Base-by-base conservation (phyloP, 23 red algal genomes). In the Pyropia haitanensis region DNA sequence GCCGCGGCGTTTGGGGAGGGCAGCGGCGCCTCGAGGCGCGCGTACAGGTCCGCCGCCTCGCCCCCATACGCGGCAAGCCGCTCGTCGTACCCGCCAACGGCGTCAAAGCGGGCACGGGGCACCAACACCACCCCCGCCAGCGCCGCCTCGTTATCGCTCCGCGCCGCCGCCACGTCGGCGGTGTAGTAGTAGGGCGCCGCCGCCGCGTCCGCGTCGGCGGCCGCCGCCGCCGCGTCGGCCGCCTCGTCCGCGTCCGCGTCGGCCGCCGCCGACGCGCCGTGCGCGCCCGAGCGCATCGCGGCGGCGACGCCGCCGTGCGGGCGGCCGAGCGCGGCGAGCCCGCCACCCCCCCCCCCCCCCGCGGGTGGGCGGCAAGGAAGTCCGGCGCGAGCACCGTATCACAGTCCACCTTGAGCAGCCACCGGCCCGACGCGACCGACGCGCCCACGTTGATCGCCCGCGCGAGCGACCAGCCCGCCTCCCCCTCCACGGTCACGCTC, bases 391-490 rank as follows among this genome's bases (percentile, higher is more conserved):
- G 71, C 64, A 68, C 68, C 7, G 82, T 87, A 61, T 76, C 82
- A 63, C 82, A 87, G 51, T 87, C 82, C n/a, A 87, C 39, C 63
- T 77, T 77, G 55, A 87, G 61, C 61, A 87, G 64, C 79, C 79
- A 84, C 31, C 75, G 69, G 1, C 79, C 79, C 55, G 56, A 67
- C 5, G 79, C 79, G 57, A 84, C 59, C 15, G 62, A 29, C 10
- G 67, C 65, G 6, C 61, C 79, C 32, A 84, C 59, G 65, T 84
- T 84, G 53, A 75, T 68, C 22, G 79, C 79, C 31, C 79, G 63
- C 21, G 68, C 63, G 14, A 84, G 39, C 18, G 75, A 61, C 79
- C 79, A 84, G 20, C 39, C 57, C 53, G 51, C 61, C 39, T 68
- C 66, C 24, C 75, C 68, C 18, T 58, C 23, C 18, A 84, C 59